Conservation (phyloP, 768 basidiomycete species). For the Podaxis sp. region DNA sequence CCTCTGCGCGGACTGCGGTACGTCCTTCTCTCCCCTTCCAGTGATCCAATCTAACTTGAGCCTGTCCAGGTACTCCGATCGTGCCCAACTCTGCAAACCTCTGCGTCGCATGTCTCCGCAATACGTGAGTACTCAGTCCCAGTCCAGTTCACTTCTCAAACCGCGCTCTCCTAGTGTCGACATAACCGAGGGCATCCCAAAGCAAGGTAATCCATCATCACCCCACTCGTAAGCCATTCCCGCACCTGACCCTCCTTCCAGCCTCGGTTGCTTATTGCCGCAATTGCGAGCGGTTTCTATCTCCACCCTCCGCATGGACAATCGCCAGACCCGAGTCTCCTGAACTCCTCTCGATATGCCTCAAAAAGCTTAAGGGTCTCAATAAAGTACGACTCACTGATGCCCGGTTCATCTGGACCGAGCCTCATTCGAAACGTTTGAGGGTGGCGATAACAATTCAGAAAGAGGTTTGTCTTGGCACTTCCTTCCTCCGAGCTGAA, state of each 20-base stretch:
- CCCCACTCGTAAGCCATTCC: background rate
- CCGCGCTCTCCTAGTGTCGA: slow-evolving; percentile 61
- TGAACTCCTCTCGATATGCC: slow-evolving; percentile 90
- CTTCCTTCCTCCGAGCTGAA: background rate
- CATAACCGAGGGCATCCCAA: slow-evolving; percentile 97
- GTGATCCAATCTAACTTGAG: background rate
- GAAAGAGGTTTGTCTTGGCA: slow-evolving; percentile 73
- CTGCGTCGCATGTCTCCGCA: slow-evolving; percentile 85
- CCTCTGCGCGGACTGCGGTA: slow-evolving; percentile 88
- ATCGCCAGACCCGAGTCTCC: slow-evolving; percentile 83
- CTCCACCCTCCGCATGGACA: slow-evolving; percentile 85
- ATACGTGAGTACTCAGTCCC: slow-evolving; percentile 57
- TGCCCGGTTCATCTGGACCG: slow-evolving; percentile 99
- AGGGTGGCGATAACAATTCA: slow-evolving; percentile 95
- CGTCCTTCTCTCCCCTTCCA: slow-evolving; percentile 18
- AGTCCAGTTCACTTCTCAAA: background rate
- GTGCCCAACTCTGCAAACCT: slow-evolving; percentile 92
- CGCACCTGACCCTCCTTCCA: slow-evolving; percentile 26
- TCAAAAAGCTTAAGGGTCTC: slow-evolving; percentile 93
- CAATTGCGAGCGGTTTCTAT: slow-evolving; percentile 94
- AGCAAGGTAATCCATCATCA: slow-evolving; percentile 62
- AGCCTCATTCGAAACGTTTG: slow-evolving; percentile 93
- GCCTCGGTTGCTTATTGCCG: slow-evolving; percentile 91
- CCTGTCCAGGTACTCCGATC: slow-evolving; percentile 68
- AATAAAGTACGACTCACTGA: slow-evolving; percentile 96